Evolutionary conservation across 345 rosid species (phyloP).

Genomic region (Aquilaria yunnanensis): DNA sequence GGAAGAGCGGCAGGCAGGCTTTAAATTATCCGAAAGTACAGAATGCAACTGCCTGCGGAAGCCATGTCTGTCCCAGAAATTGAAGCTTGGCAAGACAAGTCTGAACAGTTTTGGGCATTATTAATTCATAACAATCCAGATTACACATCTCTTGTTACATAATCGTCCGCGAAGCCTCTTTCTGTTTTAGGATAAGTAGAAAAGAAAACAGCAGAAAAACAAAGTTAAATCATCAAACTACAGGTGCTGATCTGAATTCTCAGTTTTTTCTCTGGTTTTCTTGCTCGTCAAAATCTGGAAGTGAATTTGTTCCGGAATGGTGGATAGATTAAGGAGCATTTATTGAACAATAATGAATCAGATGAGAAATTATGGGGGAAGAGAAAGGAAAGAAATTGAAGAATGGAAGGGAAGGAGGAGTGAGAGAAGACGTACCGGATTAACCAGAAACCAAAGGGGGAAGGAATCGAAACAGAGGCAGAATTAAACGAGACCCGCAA

Average conservation of each 20-base stretch:
- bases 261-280: slow-evolving; percentile 1
- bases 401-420: slow-evolving; percentile 1
- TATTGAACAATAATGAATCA: background rate
- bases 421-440: slow-evolving; percentile 15
- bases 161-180: too few relatives aligned
- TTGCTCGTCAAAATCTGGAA: slow-evolving; percentile 1
- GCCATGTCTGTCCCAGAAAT: background rate
- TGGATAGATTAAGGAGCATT: slow-evolving; percentile 1
- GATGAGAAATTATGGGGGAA: background rate
- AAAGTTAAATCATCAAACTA: slow-evolving; percentile 1
- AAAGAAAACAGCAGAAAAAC: background rate
- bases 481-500: slow-evolving; percentile 7
- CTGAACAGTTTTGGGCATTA: background rate
- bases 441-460: slow-evolving; percentile 3
- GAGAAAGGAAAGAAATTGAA: background rate
- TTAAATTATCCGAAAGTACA: background rate
- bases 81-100: background rate
- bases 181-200: background rate
- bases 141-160: too few relatives aligned
- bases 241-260: background rate
- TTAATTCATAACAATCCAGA: background rate
- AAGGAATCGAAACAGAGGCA: background rate
- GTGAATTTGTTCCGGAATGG: background rate
- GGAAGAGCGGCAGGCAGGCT: too few relatives aligned
- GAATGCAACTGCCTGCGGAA: background rate